Evolutionary conservation across 2,329 filamentous ascomycete genomes (phyloP), one percentile per base, ranked within the genome.

Genomic region (Colletotrichum chrysophilum): DNA sequence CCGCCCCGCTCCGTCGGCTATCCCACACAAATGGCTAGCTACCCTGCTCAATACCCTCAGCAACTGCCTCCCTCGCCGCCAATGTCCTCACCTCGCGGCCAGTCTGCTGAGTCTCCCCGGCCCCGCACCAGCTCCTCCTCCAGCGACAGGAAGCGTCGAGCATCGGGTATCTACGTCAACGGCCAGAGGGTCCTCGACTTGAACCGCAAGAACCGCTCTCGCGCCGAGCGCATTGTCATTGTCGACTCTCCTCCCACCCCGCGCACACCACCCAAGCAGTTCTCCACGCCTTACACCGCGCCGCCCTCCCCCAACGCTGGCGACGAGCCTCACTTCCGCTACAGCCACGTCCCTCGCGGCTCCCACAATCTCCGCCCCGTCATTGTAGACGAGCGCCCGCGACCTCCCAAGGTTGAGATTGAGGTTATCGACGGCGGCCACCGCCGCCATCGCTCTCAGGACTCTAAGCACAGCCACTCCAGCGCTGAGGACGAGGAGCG

Each of bases 221-320:
- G 82, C 73, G 83, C 83, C 66, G 87, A 89, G 76, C 86, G 87
- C 71, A 83, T 87, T 69, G 78, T 87, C 70, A 83, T 90, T 71
- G 83, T 87, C 67, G 85, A 89, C 75, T 83, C 83, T 77, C 87
- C 87, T 4, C 85, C 87, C 14, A 86, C 85, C 10, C 85, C 88
- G 43, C 84, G 86, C 71, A 88, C 87, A 32, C 86, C 88, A 30
- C 87, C 88, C n/a, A 86, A 85, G 76, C 79, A 81, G 38, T 86
- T 83, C 79, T 78, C 76, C 70, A 81, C 82, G 21, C 84, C 87
- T 7, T 84, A 84, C 78, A 88, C 86, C 48, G 82, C 83, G 24
- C 86, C 86, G 14, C 77, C 86, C 8, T 82, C 80, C 74, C 81
- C 81, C 32, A 69, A 67, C 58, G 77, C 78, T 36, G 78, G 78